A percentile compares a stretch with the other conserved stretches of the same genome.
Evolutionary conservation across 2,329 filamentous ascomycete species (phyloP).

Genomic region (Lasiodiplodia theobromae): DNA sequence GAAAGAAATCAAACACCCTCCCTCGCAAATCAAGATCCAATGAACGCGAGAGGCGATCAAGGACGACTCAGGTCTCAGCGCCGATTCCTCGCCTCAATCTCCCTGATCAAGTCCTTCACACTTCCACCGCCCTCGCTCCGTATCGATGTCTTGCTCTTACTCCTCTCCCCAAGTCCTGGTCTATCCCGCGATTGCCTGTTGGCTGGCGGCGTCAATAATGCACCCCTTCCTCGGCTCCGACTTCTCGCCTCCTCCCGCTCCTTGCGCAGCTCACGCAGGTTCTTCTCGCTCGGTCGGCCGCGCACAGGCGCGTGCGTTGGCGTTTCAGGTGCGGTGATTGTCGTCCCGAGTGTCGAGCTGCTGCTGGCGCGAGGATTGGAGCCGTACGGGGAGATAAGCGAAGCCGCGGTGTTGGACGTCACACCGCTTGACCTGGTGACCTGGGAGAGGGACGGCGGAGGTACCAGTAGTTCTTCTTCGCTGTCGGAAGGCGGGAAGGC

Average conservation of each 20-base stretch:
- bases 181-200: constrained; percentile 32
- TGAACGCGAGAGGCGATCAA: not conserved
- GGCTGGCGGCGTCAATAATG: constrained; percentile 35
- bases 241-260: constrained; percentile 1
- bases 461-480: not conserved
- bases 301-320: not conserved
- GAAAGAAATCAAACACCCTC: not conserved
- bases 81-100: constrained; percentile 17
- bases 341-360: constrained; percentile 10
- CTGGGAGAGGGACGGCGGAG: not conserved
- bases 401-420: not conserved
- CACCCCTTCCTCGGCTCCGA: constrained; percentile 36
- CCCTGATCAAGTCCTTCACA: constrained; percentile 21
- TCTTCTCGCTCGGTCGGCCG: constrained; percentile 3
- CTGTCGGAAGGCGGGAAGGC: constrained; percentile 7
- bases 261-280: not conserved
- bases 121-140: constrained; percentile 16
- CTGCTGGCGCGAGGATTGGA: not conserved
- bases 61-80: not conserved
- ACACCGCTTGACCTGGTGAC: constrained; percentile 5
- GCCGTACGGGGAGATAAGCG: constrained; percentile 12
- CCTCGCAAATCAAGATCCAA: not conserved
- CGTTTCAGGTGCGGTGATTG: constrained; percentile 7
- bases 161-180: constrained; percentile 30
- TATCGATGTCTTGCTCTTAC: constrained; percentile 9